Evolutionary conservation across 345 rosid genomes (phyloP), one percentile per base, ranked within the genome.

Genomic region (Atalantia buxifolia): DNA sequence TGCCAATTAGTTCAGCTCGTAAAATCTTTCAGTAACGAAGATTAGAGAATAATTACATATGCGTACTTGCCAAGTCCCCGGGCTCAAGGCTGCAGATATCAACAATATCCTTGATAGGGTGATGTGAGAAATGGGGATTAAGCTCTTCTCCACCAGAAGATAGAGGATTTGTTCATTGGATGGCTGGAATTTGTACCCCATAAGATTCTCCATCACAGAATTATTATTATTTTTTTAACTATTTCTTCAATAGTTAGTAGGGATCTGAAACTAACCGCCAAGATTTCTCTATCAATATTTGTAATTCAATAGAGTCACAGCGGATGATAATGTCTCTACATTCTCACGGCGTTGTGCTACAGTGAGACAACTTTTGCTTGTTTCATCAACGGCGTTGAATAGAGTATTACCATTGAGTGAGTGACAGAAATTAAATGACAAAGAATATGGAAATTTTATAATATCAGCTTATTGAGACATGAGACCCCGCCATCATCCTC

Each of bases 151-250:
- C 18, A 1, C 4, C 45, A 71, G 76, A 69, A 30, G 55, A 71
- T 5, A 0, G 76, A 85, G 57, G 62, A 85, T 48, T 72, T 80
- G 80, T 62, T 78, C 63, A 21, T 69, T 76, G 9, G 61, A 72
- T 38, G 82, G 88, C 50, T 63, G 72, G 81, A 85, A 85, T 61
- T 78, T 77, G 77, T 1, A 73, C 7, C 85, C 87, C 14, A 74
- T 69, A 9, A 40, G 53, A 25, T 18, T 24, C 16, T 5, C 56
- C 68, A 62, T 73, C 8, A 16, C 36, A 27, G 24, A 50, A 45
- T 45, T 1, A n/a, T n/a, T n/a, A n/a, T n/a, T n/a, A n/a, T 45
- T 10, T 45, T 45, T 71, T 7, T 13, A 22, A 12, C 50, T 12
- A 12, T 18, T 13, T 3, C 50, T 13, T 2, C n/a, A 35, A 66